A percentile compares a stretch with the other conserved stretches of the same genome.
These are phyloP conservation scores for Coriolopsis trogii DNA, from an alignment of 1,284 basidiomycete genomes.

Conservation along the genomic window DNA sequence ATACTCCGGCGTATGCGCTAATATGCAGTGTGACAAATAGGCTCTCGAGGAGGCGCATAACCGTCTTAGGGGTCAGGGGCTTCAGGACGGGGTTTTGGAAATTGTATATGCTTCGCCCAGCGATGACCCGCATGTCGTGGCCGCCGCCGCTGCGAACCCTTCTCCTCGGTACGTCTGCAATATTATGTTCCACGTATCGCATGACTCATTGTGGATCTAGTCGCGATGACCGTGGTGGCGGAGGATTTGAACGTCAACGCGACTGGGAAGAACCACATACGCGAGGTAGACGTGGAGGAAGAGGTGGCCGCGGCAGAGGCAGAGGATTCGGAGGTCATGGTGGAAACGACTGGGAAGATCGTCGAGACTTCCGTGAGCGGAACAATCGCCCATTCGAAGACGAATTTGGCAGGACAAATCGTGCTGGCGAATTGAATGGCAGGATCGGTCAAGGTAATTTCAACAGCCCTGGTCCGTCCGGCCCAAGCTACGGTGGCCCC, in stretches of 20 bases:
- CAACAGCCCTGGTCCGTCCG: constrained; percentile 31
- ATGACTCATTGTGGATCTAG: background rate
- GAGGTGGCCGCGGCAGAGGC: constrained; percentile 36
- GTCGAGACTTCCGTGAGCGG: constrained; percentile 49
- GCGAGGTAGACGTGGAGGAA: constrained; percentile 38
- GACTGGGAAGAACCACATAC: constrained; percentile 50
- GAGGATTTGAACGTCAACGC: constrained; percentile 41
- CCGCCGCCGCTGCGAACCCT: too few species aligned
- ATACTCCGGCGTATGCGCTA: background rate
- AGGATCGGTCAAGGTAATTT: constrained; percentile 37
- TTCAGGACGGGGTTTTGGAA: constrained; percentile 88
- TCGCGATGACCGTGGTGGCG: constrained; percentile 22
- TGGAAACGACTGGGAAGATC: constrained; percentile 46
- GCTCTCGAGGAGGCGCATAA: constrained; percentile 82
- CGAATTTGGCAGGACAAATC: constrained; percentile 40
- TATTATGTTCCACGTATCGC: background rate
- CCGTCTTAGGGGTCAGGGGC: constrained; percentile 71
- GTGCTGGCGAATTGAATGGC: constrained; percentile 37
- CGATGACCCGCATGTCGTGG: constrained; percentile 38
- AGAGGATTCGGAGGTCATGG: constrained; percentile 19
- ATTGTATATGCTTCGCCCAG: constrained; percentile 89
- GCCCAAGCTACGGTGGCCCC: constrained; percentile 34
- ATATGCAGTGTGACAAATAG: constrained; percentile 36
- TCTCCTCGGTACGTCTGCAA: constrained; percentile 26
- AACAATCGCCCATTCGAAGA: constrained; percentile 45